Evolutionary conservation across 2,329 filamentous ascomycete species (phyloP), one percentile per base, ranked within the genome.

Genomic region (Cercospora canescens): DNA sequence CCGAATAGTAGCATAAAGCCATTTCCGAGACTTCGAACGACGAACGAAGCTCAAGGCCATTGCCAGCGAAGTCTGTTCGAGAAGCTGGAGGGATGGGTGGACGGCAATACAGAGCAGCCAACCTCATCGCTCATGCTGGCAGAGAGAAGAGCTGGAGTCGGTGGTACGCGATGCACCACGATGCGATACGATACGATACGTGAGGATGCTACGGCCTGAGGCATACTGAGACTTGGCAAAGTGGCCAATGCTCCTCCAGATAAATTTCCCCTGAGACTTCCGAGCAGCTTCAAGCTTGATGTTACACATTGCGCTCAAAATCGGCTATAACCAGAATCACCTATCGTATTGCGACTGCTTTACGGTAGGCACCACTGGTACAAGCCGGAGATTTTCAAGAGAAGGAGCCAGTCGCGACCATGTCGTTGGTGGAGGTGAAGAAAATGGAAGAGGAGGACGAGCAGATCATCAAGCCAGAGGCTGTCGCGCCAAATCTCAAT

Each of bases 391-490:
- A 67, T 63, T 64, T 41, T 58, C 24, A 65, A 39, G 34, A 63
- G 60, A 30, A 54, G 45, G 54, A 34, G 8, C 32, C 45, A n/a
- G 35, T 52, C 37, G 34, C 50, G 32, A 61, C 91, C 94, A 67
- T 67, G 65, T 62, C 65, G 52, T 37, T 67, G 61, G 76, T 62
- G 45, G 41, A 62, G 50, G 64, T 64, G 55, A 63, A 64, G 61
- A 67, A 64, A 61, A 57, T 30, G 34, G 65, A 67, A 24, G 64
- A 65, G 50, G 92, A 92, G 80, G 65, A 67, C 34, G 61, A 64
- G 45, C 60, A 64, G 56, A 86, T 87, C 80, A 97, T 99, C 85
- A 97, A 97, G 88, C 95, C 95, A 64, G 89, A 96, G 85, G 89
- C 91, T 76, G 84, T 87, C 72, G 88, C 90, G 76, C 91, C 93